These are phyloP conservation scores for Actinomortierella ambigua DNA, from an alignment of 371 early-diverging fungal genomes.

Conservation along the genomic window DNA sequence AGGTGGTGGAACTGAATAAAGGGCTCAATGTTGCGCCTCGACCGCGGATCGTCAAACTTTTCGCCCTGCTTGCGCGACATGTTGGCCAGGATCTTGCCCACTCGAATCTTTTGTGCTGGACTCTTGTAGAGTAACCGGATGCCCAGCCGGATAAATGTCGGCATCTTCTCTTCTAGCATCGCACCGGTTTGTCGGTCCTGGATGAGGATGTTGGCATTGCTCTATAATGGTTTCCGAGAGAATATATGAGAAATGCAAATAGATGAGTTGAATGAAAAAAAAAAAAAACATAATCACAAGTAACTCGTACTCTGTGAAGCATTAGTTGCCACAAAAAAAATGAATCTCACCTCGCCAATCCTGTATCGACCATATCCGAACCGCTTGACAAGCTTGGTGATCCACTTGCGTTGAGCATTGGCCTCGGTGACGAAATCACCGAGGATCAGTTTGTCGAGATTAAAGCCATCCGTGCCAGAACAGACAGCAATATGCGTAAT, in stretches of 20 bases:
- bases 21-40: slow-evolving; percentile 69
- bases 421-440: slow-evolving; percentile 83
- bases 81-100: slow-evolving; percentile 60
- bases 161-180: slow-evolving; percentile 84
- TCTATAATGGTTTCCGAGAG: too few species aligned
- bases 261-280: neutral
- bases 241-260: slow-evolving; percentile 1
- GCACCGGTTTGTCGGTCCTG: slow-evolving; percentile 77
- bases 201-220: slow-evolving; percentile 80
- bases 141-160: slow-evolving; percentile 82
- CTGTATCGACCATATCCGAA: slow-evolving; percentile 79
- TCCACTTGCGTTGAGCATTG: slow-evolving; percentile 81
- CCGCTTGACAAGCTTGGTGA: slow-evolving; percentile 74
- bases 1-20: slow-evolving; percentile 83
- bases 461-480: slow-evolving; percentile 66
- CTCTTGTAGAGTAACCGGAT: slow-evolving; percentile 81
- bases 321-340: neutral
- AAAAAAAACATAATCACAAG: neutral
- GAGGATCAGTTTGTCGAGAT: slow-evolving; percentile 69
- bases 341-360: slow-evolving; percentile 67
- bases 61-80: slow-evolving; percentile 79
- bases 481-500: slow-evolving; percentile 83
- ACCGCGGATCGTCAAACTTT: slow-evolving; percentile 74
- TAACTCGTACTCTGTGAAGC: neutral
- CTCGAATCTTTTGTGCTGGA: slow-evolving; percentile 50